A percentile compares a stretch with the other conserved stretches of the same genome.
Evolutionary conservation across 805 yeast genomes (phyloP).

Genomic region (Wickerhamiella alocasiicola): DNA sequence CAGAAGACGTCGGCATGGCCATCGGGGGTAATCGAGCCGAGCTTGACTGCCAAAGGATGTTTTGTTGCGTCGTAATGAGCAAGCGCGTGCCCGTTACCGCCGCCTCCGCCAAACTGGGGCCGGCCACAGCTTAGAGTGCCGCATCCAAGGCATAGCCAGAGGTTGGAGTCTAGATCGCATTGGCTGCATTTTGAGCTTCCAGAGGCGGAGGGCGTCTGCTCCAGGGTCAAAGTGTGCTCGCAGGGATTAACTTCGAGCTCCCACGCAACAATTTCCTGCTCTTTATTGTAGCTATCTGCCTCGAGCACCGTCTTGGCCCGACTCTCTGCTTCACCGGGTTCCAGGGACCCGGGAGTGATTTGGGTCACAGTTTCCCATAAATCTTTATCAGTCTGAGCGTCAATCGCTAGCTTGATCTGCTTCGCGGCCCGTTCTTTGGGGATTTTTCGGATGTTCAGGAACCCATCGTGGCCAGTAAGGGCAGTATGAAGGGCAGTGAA

Average conservation of each 20-base stretch:
- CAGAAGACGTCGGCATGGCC: slow-evolving; percentile 76
- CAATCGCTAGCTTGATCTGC: slow-evolving; percentile 57
- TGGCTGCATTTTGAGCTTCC: slow-evolving; percentile 25
- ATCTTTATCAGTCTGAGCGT: slow-evolving; percentile 50
- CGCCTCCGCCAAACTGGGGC: slow-evolving; percentile 81
- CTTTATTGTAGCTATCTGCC: slow-evolving; percentile 46
- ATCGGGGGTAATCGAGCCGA: slow-evolving; percentile 74
- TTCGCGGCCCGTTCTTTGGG: slow-evolving; percentile 28
- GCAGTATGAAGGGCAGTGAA: slow-evolving; percentile 49
- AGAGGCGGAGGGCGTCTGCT: slow-evolving; percentile 25
- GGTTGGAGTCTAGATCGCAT: slow-evolving; percentile 48
- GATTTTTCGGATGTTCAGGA: slow-evolving; percentile 44
- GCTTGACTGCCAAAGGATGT: slow-evolving; percentile 78
- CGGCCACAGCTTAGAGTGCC: slow-evolving; percentile 94
- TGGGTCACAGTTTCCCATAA: slow-evolving; percentile 37
- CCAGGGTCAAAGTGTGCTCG: slow-evolving; percentile 51
- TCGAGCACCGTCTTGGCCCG: slow-evolving; percentile 30
- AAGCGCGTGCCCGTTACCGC: slow-evolving; percentile 90
- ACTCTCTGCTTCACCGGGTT: slow-evolving; percentile 18
- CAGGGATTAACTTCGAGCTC: slow-evolving; percentile 77
- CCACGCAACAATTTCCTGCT: slow-evolving; percentile 79
- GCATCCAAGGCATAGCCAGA: slow-evolving; percentile 89
- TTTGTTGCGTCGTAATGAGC: slow-evolving; percentile 45
- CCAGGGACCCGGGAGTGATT: slow-evolving; percentile 33
- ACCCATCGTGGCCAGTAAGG: slow-evolving; percentile 41